phyloP scores from a whole-genome alignment of 1,284 basidiomycete genomes.

The Austropuccinia psidii region DNA sequence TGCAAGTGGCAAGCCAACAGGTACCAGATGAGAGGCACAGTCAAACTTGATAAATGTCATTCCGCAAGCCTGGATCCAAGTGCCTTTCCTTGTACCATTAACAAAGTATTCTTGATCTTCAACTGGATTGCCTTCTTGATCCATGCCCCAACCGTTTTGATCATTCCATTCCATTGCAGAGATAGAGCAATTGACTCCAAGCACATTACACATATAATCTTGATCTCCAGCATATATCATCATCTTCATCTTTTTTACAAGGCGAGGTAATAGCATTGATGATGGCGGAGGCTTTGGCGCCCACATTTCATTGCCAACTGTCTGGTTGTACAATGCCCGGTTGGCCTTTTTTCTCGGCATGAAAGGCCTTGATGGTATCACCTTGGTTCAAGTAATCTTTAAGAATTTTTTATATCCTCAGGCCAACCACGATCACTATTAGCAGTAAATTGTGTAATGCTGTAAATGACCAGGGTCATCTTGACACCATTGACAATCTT shows the following conservation, averaged over 20 bases:
- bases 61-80: slow-evolving; percentile 80
- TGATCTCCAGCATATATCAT: slow-evolving; percentile 90
- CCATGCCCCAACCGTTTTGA: slow-evolving; percentile 59
- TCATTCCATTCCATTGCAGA: slow-evolving; percentile 9
- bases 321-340: slow-evolving; percentile 78
- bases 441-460: slow-evolving; percentile 7
- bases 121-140: background rate
- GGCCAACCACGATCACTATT: slow-evolving; percentile 65
- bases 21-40: slow-evolving; percentile 53
- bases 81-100: slow-evolving; percentile 68
- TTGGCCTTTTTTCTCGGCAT: slow-evolving; percentile 71
- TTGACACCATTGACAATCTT: slow-evolving; percentile 1
- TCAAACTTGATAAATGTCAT: slow-evolving; percentile 65
- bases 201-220: slow-evolving; percentile 70
- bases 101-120: slow-evolving; percentile 60
- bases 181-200: slow-evolving; percentile 27
- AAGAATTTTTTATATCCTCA: slow-evolving; percentile 66
- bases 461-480: slow-evolving; percentile 15
- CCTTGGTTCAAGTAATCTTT: slow-evolving; percentile 46
- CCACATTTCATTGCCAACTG: slow-evolving; percentile 51
- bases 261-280: slow-evolving; percentile 65
- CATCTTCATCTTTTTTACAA: slow-evolving; percentile 71
- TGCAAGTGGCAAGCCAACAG: slow-evolving; percentile 77
- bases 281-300: slow-evolving; percentile 58
- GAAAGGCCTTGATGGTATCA: slow-evolving; percentile 74